Base-by-base conservation (phyloP, 2,329 filamentous ascomycete genomes). In the Aspergillus spinulosporus region DNA sequence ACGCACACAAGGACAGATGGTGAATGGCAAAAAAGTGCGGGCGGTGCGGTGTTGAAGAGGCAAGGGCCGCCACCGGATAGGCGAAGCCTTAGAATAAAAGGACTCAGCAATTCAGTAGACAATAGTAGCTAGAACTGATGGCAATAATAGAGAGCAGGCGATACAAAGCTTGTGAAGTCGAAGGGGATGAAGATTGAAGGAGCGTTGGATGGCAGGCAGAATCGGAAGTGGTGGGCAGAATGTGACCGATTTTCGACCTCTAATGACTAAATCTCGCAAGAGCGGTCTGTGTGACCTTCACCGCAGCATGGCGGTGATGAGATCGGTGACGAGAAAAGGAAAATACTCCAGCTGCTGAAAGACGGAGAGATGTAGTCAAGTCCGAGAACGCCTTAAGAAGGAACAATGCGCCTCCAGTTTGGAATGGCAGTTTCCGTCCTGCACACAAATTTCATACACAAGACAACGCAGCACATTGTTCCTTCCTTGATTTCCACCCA, bases 291-390 rank as follows among this genome's bases (percentile, higher is more conserved):
- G 36, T 39, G 36, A 39, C 36, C 36, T 70, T 72, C 70, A 72
- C 70, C 70, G 70, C 70, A 72, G 65, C 65, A 70, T 72, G 70
- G 70, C 70, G 70, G 70, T 72, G 69, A 72, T 72, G 63, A 63
- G 57, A 61, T 67, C 65, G 65, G 65, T 67, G 59, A 66, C 15
- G 15, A 36, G 26, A 15, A 36, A 43, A 42, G 44, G 56, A 56
- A 50, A 21, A 5, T 31, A 43, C 28, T 29, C 39, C 12, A n/a
- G 32, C 9, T 39, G 15, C 49, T 43, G 50, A 49, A 51, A 15
- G 36, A 49, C 47, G 31, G 36, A 52, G 50, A 42, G 3, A 28
- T 14, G 31, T 34, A 32, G 43, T 7, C 26, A 37, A 39, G 8
- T 9, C 34, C n/a, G 34, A 51, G 29, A 37, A 11, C 14, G 32